Conservation (phyloP, 1,139 yeast species). For the Scheffersomyces titani region DNA sequence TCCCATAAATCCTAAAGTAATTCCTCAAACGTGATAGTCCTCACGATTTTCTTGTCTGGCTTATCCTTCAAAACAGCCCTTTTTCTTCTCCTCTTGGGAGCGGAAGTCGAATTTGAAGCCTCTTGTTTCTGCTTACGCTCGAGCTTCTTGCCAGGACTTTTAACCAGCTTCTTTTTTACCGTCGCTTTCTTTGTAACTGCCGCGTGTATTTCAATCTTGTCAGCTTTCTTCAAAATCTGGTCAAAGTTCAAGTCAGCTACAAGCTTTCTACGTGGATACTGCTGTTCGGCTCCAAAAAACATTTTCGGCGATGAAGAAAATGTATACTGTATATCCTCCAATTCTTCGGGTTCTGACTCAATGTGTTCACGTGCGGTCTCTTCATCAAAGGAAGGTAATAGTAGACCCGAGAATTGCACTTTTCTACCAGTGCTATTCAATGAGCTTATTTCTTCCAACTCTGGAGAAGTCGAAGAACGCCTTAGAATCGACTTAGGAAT, state of each 20-base stretch:
- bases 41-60: slow-evolving; percentile 16
- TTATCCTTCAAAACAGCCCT: neutral
- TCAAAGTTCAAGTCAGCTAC: slow-evolving; percentile 28
- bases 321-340: slow-evolving; percentile 18
- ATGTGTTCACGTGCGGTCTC: neutral
- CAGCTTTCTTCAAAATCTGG: slow-evolving; percentile 22
- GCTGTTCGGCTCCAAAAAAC: slow-evolving; percentile 18
- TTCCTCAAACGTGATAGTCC: slow-evolving; percentile 19
- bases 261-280: slow-evolving; percentile 25
- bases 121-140: neutral
- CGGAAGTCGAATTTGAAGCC: neutral
- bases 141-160: neutral
- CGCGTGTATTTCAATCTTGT: slow-evolving; percentile 8
- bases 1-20: slow-evolving; percentile 10
- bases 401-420: slow-evolving; percentile 12
- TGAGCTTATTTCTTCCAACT: neutral
- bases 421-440: slow-evolving; percentile 5
- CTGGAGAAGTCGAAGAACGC: slow-evolving; percentile 1
- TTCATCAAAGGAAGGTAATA: slow-evolving; percentile 19
- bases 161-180: neutral
- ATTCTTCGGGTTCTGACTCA: slow-evolving; percentile 4
- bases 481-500: slow-evolving; percentile 16
- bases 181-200: slow-evolving; percentile 1
- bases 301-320: slow-evolving; percentile 24
- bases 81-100: slow-evolving; percentile 2